A percentile compares a stretch with the other conserved stretches of the same genome.
phyloP scores from a whole-genome alignment of 495 filamentous ascomycete genomes.

The Neurospora tetraspora region DNA sequence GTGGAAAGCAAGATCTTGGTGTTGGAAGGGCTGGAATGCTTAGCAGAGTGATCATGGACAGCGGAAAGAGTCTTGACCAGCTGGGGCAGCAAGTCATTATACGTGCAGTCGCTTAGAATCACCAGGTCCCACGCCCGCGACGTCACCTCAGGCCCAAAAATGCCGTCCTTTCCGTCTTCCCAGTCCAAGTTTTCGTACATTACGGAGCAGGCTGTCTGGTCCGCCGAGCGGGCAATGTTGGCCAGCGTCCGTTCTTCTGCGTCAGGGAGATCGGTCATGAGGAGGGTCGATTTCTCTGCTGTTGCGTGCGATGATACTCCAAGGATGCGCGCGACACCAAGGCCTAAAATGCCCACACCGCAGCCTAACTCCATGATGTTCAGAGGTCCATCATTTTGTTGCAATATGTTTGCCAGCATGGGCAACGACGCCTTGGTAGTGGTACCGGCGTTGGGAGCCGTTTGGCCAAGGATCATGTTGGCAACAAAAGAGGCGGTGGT shows the following conservation, averaged over 20 bases:
- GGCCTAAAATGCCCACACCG: slow-evolving; percentile 78
- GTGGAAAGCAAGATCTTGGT: slow-evolving; percentile 58
- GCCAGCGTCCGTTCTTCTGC: slow-evolving; percentile 45
- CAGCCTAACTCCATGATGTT: slow-evolving; percentile 69
- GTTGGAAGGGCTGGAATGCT: background rate
- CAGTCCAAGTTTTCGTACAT: slow-evolving; percentile 66
- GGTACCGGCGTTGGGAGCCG: background rate
- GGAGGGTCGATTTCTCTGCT: slow-evolving; percentile 30
- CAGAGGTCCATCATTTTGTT: slow-evolving; percentile 14
- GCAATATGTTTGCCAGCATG: slow-evolving; percentile 5
- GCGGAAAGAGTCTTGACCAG: slow-evolving; percentile 60
- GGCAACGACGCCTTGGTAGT: slow-evolving; percentile 1
- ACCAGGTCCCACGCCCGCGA: slow-evolving; percentile 55
- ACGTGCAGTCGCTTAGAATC: slow-evolving; percentile 86
- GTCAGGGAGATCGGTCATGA: slow-evolving; percentile 77
- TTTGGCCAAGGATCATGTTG: slow-evolving; percentile 16
- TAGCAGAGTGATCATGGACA: slow-evolving; percentile 27
- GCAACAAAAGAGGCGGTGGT: slow-evolving; percentile 29
- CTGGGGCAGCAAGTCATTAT: slow-evolving; percentile 76
- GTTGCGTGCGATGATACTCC: slow-evolving; percentile 13
- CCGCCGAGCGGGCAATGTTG: slow-evolving; percentile 27
- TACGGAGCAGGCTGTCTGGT: slow-evolving; percentile 3
- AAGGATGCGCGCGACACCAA: slow-evolving; percentile 55
- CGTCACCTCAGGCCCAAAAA: slow-evolving; percentile 25
- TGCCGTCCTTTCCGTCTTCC: slow-evolving; percentile 35